phyloP scores from a whole-genome alignment of 768 basidiomycete genomes.

The Rhodosporidiobolus odoratus region DNA sequence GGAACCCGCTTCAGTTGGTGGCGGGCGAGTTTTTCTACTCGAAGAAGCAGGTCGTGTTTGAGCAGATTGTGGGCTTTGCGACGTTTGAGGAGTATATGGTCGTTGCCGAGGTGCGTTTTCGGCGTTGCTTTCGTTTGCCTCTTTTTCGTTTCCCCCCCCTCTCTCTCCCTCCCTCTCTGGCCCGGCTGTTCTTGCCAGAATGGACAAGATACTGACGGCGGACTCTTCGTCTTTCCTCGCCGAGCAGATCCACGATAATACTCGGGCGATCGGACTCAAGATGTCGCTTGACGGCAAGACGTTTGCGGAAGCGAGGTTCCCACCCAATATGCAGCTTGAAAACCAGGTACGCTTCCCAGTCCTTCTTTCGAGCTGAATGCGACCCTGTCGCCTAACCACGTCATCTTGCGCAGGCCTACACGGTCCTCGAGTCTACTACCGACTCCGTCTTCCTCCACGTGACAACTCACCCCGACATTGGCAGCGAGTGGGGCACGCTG shows the following conservation, averaged over 20 bases:
- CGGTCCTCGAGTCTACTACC: conserved; percentile 88
- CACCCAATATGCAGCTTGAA: conserved; percentile 79
- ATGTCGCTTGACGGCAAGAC: conserved; percentile 84
- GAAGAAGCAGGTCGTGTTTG: conserved; percentile 70
- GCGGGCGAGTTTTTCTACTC: conserved; percentile 68
- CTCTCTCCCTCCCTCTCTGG: neutral
- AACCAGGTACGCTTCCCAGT: conserved; percentile 63
- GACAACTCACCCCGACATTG: conserved; percentile 73
- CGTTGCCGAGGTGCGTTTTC: conserved; percentile 74
- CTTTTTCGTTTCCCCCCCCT: neutral
- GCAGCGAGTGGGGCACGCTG: conserved; percentile 80
- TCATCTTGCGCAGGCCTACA: conserved; percentile 62
- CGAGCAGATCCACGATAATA: conserved; percentile 52
- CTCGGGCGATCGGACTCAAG: conserved; percentile 59
- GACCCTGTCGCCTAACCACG: neutral
- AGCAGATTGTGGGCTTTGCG: conserved; percentile 85
- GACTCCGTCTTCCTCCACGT: conserved; percentile 90
- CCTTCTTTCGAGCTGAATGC: neutral
- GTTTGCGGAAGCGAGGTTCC: conserved; percentile 84
- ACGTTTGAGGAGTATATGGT: conserved; percentile 96
- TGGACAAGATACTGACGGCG: neutral
- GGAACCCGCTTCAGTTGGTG: conserved; percentile 71
- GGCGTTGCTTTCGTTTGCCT: no score
- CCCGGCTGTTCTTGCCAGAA: neutral
- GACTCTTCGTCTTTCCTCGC: neutral